Conservation (phyloP, 345 rosid species). For the Populus alba region DNA sequence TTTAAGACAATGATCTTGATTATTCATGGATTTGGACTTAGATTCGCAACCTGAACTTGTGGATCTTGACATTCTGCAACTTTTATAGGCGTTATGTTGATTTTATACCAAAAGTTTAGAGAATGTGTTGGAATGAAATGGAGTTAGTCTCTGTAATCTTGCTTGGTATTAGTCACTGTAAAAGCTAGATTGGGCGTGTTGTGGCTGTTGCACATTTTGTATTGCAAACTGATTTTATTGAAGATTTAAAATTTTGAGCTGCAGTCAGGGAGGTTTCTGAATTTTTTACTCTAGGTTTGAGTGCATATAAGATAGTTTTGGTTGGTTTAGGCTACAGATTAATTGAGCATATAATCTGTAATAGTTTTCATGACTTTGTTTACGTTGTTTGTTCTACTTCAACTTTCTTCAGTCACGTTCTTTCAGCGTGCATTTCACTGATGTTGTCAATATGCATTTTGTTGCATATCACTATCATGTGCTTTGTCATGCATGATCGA, state of each 20-base stretch:
- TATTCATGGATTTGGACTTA: constrained; percentile 10
- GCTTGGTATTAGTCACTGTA: background rate
- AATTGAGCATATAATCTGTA: background rate
- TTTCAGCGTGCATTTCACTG: background rate
- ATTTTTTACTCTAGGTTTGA: background rate
- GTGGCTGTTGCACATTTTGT: background rate
- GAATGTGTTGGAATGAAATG: background rate
- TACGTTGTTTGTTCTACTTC: background rate
- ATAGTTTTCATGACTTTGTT: background rate
- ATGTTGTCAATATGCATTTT: background rate
- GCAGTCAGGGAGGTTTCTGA: background rate
- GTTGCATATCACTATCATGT: background rate
- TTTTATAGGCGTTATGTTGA: background rate
- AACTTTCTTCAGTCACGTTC: background rate
- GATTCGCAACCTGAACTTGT: background rate
- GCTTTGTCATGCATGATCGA: too few relatives aligned
- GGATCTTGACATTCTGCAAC: constrained; percentile 5
- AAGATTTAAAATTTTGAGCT: background rate
- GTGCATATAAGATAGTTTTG: background rate
- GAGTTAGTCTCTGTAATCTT: background rate
- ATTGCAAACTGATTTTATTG: background rate
- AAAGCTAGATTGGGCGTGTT: constrained; percentile 7
- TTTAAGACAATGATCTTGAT: background rate
- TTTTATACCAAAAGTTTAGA: background rate
- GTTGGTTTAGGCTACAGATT: background rate